Base-by-base conservation (phyloP, 371 early-diverging fungal genomes). In the Umbelopsis sp. region DNA sequence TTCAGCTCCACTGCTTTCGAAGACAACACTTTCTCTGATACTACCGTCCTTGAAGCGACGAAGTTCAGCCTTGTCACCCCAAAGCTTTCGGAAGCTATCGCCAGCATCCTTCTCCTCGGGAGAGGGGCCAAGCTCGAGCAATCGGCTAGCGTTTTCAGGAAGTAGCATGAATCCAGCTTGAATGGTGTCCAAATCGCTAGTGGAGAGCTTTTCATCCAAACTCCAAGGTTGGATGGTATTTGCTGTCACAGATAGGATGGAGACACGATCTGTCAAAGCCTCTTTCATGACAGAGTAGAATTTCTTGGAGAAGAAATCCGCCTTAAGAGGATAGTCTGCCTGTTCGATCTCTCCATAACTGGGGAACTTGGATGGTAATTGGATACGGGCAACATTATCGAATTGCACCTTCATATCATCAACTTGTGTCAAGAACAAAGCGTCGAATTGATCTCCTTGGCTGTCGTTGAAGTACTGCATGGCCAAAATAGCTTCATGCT, bases 41-140 rank as follows among this genome's bases (percentile, higher is more conserved):
- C 88, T 87, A 38, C 96, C 96, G 72, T 97, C 94, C 70, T 93
- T 89, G 85, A 96, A 97, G 16, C 96, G 90, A 66, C 97, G 87
- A 20, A 94, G 72, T 68, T 95, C 94, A 3, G 94, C 86, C 69
- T 90, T 90, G 50, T 80, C 76, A 12, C 97, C 97, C 97, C 97
- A 97, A 41, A 97, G 83, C 25, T 81, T 69, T 18, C 89, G 83
- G 83, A 96, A 97, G 14, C 76, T 86, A n/a, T 79, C 80, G n/a
- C 87, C 84, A 2, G 84, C 88, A 29, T 80, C 86, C 22, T 76
- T 78, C 29, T 90, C 80, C 48, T 88, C 86, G 4, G 93, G 84
- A 24, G 86, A 76, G 18, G 97, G 97, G 0, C 97, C 97, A 68
- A 87, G 80, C 68, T 95, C 95, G 3, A 97, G 92, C 25, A 89